Percentiles rank a stretch among this genome's conserved stretches.
Conservation (phyloP, 2,329 filamentous ascomycete species). For the Clarireedia sp. region DNA sequence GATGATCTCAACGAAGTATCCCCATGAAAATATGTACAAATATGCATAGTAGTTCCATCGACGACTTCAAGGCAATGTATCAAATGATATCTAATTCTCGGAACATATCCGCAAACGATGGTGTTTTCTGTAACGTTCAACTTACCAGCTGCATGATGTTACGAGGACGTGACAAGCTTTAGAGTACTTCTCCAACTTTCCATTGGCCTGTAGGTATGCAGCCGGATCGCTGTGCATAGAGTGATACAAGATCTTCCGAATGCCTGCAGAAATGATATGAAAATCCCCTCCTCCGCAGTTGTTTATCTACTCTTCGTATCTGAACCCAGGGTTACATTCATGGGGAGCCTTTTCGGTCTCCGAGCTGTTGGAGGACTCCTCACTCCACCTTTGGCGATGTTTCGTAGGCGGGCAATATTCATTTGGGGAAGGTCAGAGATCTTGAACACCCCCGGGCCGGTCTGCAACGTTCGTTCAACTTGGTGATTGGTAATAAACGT, state of each 20-base stretch:
- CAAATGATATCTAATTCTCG: slow-evolving; percentile 1
- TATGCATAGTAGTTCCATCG: neutral
- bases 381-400: no score
- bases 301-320: neutral
- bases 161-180: neutral
- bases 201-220: neutral
- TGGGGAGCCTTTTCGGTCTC: no score
- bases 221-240: neutral
- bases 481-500: no score
- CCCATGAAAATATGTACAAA: neutral
- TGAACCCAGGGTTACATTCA: neutral
- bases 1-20: slow-evolving; percentile 36
- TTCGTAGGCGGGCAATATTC: no score
- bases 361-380: no score
- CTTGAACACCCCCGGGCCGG: no score
- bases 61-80: neutral
- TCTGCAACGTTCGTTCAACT: no score
- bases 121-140: neutral
- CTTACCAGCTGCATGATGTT: slow-evolving; percentile 1
- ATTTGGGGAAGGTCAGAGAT: no score
- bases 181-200: neutral
- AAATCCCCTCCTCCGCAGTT: no score
- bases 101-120: slow-evolving; percentile 1
- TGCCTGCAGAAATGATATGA: slow-evolving; percentile 3
- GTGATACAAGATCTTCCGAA: slow-evolving; percentile 5